Base-by-base conservation (phyloP, 2,329 filamentous ascomycete genomes). In the Fusarium nelsonii region DNA sequence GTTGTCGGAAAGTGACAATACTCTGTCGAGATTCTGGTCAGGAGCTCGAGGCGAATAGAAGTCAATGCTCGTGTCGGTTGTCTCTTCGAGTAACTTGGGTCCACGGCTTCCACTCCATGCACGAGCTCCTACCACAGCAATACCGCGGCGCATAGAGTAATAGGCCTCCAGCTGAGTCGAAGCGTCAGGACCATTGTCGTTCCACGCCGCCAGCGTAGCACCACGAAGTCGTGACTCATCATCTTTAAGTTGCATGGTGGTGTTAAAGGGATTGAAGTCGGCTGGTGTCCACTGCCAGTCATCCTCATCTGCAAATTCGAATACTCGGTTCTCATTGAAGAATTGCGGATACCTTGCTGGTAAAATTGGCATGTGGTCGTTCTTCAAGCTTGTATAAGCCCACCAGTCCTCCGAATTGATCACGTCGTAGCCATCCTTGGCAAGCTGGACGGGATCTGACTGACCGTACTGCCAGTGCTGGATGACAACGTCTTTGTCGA, bases 341-440 rank as follows among this genome's bases (percentile, higher is more conserved):
- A 65, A 65, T 9, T 65, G 63, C 0, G 63, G 63, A 4, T 65
- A 65, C 5, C 54, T 52, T 1, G 63, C 63, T 28, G 63, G 63
- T 0, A 65, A 8, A 8, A 65, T 65, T 2, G 63, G 63, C 63
- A 65, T 65, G 11, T 65, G 63, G 10, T 65, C 63, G 14, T 61
- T 65, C 32, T 65, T 65, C 1, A 65, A 12, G 7, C 63, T 65
- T 14, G 61, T 65, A 6, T 65, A 65, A 3, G 61, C 63, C 63
- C 63, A 65, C 63, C 63, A 65, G 4, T 65, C 63, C n/a, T 65
- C 33, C 4, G 63, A 65, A 32, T 65, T 65, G 28, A 65, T 65
- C 8, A 65, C 30, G 0, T 55, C 43, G 37, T 61, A 65, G 8
- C 48, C 61, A 6, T 65, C 54, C 11, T 65, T 55, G 14, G 40